Evolutionary conservation across 2,329 filamentous ascomycete species (phyloP).

Genomic region (Penicillium psychrosexuale): DNA sequence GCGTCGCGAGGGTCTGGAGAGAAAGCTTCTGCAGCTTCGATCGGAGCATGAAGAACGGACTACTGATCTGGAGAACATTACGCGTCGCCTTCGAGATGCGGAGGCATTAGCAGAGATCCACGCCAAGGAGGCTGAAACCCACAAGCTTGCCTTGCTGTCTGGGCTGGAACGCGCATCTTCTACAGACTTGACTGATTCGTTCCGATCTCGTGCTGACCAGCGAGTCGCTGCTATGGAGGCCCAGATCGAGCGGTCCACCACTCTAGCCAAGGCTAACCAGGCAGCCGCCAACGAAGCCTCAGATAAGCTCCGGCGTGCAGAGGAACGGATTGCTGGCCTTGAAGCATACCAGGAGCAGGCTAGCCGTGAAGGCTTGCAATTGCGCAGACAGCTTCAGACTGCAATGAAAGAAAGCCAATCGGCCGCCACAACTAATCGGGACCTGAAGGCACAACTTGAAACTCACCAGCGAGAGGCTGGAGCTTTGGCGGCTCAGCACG

Average conservation of each 20-base stretch:
- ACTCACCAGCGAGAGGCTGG: slow-evolving; percentile 91
- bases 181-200: slow-evolving; percentile 37
- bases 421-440: slow-evolving; percentile 75
- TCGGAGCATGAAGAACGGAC: slow-evolving; percentile 78
- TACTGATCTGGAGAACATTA: slow-evolving; percentile 70
- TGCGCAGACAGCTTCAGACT: slow-evolving; percentile 84
- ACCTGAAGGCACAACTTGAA: slow-evolving; percentile 77
- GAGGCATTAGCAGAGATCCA: slow-evolving; percentile 87
- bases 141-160: slow-evolving; percentile 75
- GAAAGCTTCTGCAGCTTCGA: slow-evolving; percentile 71
- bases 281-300: slow-evolving; percentile 80
- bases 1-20: slow-evolving; percentile 71
- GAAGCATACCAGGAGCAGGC: slow-evolving; percentile 97
- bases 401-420: slow-evolving; percentile 78
- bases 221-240: slow-evolving; percentile 71
- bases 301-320: slow-evolving; percentile 84
- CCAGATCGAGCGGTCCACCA: slow-evolving; percentile 74
- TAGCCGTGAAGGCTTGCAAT: slow-evolving; percentile 84
- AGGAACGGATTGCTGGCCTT: slow-evolving; percentile 93
- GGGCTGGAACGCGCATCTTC: slow-evolving; percentile 72
- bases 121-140: slow-evolving; percentile 79
- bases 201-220: slow-evolving; percentile 43
- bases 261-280: slow-evolving; percentile 82
- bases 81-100: slow-evolving; percentile 73
- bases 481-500: slow-evolving; percentile 86